Evolutionary conservation across 2,329 filamentous ascomycete species (phyloP).

Genomic region (Penicillium sp.): DNA sequence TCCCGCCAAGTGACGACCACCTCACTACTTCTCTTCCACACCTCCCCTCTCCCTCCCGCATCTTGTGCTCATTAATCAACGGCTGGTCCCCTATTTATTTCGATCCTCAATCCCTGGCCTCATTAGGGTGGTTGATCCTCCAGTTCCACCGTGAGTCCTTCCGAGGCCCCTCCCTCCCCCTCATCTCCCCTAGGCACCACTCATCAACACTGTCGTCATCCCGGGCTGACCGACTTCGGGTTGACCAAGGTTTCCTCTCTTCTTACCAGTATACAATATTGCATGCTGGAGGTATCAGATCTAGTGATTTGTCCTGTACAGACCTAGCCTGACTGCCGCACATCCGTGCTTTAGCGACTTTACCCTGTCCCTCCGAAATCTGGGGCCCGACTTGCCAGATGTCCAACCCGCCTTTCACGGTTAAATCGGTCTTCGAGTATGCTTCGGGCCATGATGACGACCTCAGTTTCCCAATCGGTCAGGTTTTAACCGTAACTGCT

Average conservation of each 20-base stretch:
- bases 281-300: slow-evolving; percentile 20
- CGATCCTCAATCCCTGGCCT: slow-evolving; percentile 8
- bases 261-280: slow-evolving; percentile 7
- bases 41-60: slow-evolving; percentile 4
- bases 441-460: slow-evolving; percentile 90
- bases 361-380: slow-evolving; percentile 25
- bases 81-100: slow-evolving; percentile 7
- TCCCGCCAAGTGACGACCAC: slow-evolving; percentile 33
- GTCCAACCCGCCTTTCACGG: slow-evolving; percentile 73
- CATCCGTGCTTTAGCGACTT: slow-evolving; percentile 15
- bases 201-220: slow-evolving; percentile 25
- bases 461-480: slow-evolving; percentile 75
- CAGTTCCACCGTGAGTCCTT: slow-evolving; percentile 10
- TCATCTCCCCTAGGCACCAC: slow-evolving; percentile 25
- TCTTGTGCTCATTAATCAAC: slow-evolving; percentile 5
- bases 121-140: slow-evolving; percentile 8
- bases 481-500: slow-evolving; percentile 90
- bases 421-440: slow-evolving; percentile 96
- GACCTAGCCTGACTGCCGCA: slow-evolving; percentile 14
- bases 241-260: neutral
- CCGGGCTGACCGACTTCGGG: slow-evolving; percentile 27
- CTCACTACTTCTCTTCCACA: slow-evolving; percentile 17
- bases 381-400: slow-evolving; percentile 50
- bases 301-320: slow-evolving; percentile 22
- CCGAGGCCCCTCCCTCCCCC: slow-evolving; percentile 16